Base-by-base conservation (phyloP, 1,139 yeast genomes). In the Geotrichum siamense region DNA sequence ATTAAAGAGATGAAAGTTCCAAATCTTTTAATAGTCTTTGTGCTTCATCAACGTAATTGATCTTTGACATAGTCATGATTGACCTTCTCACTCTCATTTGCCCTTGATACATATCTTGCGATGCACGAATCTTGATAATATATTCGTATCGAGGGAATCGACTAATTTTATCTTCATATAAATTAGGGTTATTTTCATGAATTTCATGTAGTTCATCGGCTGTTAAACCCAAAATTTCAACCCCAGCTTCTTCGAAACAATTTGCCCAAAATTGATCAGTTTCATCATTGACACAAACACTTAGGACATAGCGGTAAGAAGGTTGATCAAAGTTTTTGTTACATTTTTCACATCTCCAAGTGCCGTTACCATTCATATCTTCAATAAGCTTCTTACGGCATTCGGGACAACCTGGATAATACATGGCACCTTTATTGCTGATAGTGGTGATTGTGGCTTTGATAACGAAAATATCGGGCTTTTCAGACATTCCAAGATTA, bases 331-430 rank as follows among this genome's bases (percentile, higher is more conserved):
- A 79, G 47, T 75, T 74, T 47, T 74, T 68, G 56, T 85, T 82
- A 72, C 97, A 89, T 62, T 82, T 82, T 61, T 87, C 97, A 69
- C 99, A 93, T 63, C 94, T 77, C 95, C 95, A 91, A 20, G 79
- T 69, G 16, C 80, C 84, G 3, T 27, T 23, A 3, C 37, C 37
- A 61, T 81, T 85, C 32, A 76, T 70, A 46, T 76, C 80, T 57
- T 82, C 82, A 38, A 81, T 65, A 29, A 87, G 85, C 65, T 93
- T 93, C 59, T 87, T 79, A 61, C 81, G 82, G 70, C 98, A 91
- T 35, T 75, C 76, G 37, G 73, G 78, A 67, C 98, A 93, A n/a
- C 97, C 93, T 10, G 97, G 95, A 60, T 91, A 91, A 44, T 85
- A 77, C 61, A 87, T 77, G 53, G 75, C 81, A 50, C 83, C 93